These are phyloP conservation scores for Neolentinus lepideus DNA, from an alignment of 1,284 basidiomycete species.

Conservation along the genomic window DNA sequence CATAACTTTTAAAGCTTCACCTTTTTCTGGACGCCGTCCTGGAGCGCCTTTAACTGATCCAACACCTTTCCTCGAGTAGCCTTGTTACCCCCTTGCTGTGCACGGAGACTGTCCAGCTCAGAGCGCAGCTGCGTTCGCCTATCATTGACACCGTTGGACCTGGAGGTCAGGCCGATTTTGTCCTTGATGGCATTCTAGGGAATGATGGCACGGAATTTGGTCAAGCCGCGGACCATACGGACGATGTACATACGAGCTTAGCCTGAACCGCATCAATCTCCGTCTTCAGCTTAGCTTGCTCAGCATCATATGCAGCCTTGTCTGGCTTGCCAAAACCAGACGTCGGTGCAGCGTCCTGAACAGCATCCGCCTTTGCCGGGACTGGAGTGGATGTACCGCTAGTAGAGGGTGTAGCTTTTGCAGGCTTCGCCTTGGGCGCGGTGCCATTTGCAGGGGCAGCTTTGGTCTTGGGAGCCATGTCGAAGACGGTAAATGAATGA, in stretches of 20 bases:
- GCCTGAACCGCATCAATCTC: slow-evolving; percentile 79
- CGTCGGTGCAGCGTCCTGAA: slow-evolving; percentile 31
- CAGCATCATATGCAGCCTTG: slow-evolving; percentile 72
- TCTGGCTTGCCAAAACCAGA: slow-evolving; percentile 60
- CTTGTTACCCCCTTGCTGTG: slow-evolving; percentile 81
- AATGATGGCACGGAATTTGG: not conserved
- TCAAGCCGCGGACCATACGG: not conserved
- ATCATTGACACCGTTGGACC: slow-evolving; percentile 55
- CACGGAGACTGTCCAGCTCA: slow-evolving; percentile 79
- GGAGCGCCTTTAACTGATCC: slow-evolving; percentile 78
- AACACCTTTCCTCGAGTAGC: slow-evolving; percentile 66
- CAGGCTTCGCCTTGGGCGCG: slow-evolving; percentile 31
- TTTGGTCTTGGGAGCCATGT: slow-evolving; percentile 50
- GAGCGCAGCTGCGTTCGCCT: slow-evolving; percentile 68
- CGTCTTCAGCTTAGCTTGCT: slow-evolving; percentile 77
- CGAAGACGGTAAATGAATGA: slow-evolving; percentile 13
- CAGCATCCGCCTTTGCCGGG: slow-evolving; percentile 31
- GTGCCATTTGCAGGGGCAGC: slow-evolving; percentile 31
- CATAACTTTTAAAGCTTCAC: slow-evolving; percentile 29
- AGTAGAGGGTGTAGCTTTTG: slow-evolving; percentile 15
- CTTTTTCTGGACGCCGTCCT: slow-evolving; percentile 83
- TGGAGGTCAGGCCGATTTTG: slow-evolving; percentile 65
- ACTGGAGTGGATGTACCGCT: slow-evolving; percentile 37
- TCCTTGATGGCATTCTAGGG: slow-evolving; percentile 69
- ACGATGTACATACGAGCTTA: slow-evolving; percentile 59